Evolutionary conservation across 1,284 basidiomycete genomes (phyloP).

Genomic region (Ganoderma resinaceum): DNA sequence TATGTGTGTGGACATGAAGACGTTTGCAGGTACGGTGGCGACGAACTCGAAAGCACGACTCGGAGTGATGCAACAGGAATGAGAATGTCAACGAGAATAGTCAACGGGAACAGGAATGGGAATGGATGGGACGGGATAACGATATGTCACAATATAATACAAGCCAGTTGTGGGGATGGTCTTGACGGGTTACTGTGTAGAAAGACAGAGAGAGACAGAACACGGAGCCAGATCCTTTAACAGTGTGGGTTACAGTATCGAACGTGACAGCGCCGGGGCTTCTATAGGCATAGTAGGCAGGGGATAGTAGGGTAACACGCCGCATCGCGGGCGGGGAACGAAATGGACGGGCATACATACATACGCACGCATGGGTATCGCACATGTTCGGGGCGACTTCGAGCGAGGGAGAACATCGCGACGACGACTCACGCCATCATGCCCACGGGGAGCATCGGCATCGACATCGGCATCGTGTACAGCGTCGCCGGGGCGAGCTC

Average conservation of each 20-base stretch:
- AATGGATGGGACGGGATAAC: conserved; percentile 1
- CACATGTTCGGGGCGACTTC: not conserved
- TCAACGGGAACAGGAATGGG: too few relatives aligned
- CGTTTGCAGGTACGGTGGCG: not conserved
- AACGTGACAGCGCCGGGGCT: not conserved
- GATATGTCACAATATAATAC: not conserved
- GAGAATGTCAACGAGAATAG: not conserved
- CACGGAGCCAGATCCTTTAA: not conserved
- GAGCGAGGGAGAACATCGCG: not conserved
- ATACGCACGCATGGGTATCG: conserved; percentile 2
- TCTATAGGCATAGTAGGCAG: not conserved
- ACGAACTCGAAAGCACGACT: not conserved
- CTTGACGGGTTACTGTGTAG: not conserved
- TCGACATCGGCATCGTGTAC: conserved; percentile 24
- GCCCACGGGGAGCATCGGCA: conserved; percentile 22
- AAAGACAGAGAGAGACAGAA: not conserved
- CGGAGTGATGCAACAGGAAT: not conserved
- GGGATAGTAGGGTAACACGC: conserved; percentile 1
- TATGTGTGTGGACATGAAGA: not conserved
- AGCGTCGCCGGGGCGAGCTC: conserved; percentile 20
- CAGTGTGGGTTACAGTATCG: not conserved
- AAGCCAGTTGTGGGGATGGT: not conserved
- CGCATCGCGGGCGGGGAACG: not conserved
- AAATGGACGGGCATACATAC: not conserved
- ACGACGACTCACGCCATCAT: conserved; percentile 21